Conservation (phyloP, 2,329 filamentous ascomycete genomes). For the Stagonosporopsis vannaccii region DNA sequence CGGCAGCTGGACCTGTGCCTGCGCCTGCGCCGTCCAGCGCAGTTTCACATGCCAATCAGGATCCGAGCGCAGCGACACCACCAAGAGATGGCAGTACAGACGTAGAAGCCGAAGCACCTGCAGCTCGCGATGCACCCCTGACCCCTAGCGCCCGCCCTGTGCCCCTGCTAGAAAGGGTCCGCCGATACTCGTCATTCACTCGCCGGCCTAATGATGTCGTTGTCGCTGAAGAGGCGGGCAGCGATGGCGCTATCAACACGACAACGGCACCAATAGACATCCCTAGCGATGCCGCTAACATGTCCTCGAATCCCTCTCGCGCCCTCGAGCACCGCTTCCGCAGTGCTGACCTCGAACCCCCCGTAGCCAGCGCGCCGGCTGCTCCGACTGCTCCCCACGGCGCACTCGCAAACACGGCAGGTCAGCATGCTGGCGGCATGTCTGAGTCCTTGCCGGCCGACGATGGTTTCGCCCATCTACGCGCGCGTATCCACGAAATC, state of each 20-base stretch:
- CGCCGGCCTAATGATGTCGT: constrained; percentile 34
- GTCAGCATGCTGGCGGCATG: constrained; percentile 39
- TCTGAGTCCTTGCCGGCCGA: constrained; percentile 55
- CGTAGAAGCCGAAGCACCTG: constrained; percentile 14
- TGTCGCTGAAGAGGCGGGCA: constrained; percentile 27
- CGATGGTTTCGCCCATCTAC: constrained; percentile 58
- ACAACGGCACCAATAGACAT: constrained; percentile 36
- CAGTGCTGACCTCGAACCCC: constrained; percentile 32
- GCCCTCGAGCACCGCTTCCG: constrained; percentile 38
- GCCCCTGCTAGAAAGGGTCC: constrained; percentile 25
- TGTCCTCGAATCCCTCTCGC: constrained; percentile 44
- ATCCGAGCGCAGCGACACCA: constrained; percentile 16
- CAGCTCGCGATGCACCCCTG: constrained; percentile 18
- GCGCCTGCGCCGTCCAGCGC: constrained; percentile 24
- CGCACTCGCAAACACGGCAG: constrained; percentile 11
- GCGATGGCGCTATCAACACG: constrained; percentile 21
- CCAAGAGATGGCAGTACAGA: constrained; percentile 12
- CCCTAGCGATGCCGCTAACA: constrained; percentile 25
- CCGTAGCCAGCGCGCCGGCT: constrained; percentile 34
- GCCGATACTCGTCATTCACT: constrained; percentile 32
- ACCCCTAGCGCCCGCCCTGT: constrained; percentile 13
- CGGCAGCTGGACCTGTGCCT: constrained; percentile 15
- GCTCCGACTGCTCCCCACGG: constrained; percentile 20
- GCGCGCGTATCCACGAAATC: constrained; percentile 58
- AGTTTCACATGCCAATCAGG: constrained; percentile 41